Evolutionary conservation across 139 green algal species (phyloP).

Genomic region (Deuterostichococcus epilithicus): DNA sequence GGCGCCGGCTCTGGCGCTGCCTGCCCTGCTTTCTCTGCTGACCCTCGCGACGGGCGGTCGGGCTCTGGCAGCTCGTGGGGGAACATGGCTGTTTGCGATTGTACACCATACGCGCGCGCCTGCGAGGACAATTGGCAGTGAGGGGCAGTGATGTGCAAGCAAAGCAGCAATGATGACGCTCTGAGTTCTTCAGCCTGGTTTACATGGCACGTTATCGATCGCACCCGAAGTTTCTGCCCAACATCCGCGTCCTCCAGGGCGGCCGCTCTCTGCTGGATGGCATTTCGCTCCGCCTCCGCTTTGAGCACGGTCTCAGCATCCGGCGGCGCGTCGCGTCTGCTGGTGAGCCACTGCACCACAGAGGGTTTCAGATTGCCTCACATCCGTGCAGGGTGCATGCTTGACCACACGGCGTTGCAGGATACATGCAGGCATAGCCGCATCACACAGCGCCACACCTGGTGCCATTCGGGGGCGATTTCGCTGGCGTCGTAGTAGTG

Average conservation of each 20-base stretch:
- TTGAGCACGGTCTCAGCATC: not conserved
- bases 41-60: not conserved
- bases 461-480: slow-evolving; percentile 28
- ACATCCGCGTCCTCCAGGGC: not conserved
- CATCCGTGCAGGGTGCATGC: no score
- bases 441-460: no score
- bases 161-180: no score
- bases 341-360: not conserved
- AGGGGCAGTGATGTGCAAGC: no score
- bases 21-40: not conserved
- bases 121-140: not conserved
- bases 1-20: no score
- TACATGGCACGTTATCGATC: no score
- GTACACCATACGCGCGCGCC: not conserved
- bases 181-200: no score
- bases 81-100: not conserved
- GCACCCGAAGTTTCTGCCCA: not conserved
- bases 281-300: not conserved
- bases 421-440: no score
- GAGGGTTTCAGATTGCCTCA: no score
- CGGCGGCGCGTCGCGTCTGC: not conserved
- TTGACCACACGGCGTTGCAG: no score
- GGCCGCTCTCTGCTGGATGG: not conserved
- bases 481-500: slow-evolving; percentile 12
- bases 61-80: not conserved